Conservation (phyloP, 1,284 basidiomycete species). For the Ceratobasidium sp. region DNA sequence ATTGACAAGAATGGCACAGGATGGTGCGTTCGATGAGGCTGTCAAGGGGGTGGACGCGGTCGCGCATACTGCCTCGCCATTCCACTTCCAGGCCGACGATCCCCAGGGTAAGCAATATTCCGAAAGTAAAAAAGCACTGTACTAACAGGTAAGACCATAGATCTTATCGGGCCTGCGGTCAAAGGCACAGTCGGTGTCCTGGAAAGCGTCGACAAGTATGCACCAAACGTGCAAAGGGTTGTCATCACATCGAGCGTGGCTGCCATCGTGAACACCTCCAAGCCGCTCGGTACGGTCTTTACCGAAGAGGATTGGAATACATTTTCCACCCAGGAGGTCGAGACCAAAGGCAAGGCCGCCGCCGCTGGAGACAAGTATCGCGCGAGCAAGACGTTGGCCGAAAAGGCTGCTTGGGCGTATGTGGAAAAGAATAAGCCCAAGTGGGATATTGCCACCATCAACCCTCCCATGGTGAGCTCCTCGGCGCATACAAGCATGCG, state of each 20-base stretch:
- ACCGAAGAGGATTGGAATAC: slow-evolving; percentile 37
- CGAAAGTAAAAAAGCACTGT: neutral
- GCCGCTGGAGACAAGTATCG: slow-evolving; percentile 35
- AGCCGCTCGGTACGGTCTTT: slow-evolving; percentile 27
- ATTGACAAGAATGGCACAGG: slow-evolving; percentile 4
- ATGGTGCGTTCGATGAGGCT: slow-evolving; percentile 43
- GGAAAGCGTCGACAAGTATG: slow-evolving; percentile 44
- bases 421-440: slow-evolving; percentile 51
- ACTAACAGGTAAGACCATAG: slow-evolving; percentile 26
- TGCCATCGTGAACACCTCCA: slow-evolving; percentile 37
- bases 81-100: slow-evolving; percentile 39
- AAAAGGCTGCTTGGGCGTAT: slow-evolving; percentile 59
- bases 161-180: slow-evolving; percentile 47
- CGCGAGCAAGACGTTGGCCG: slow-evolving; percentile 55
- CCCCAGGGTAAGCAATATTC: slow-evolving; percentile 36
- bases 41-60: slow-evolving; percentile 46
- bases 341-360: slow-evolving; percentile 23
- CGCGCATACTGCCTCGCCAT: slow-evolving; percentile 40
- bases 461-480: slow-evolving; percentile 53
- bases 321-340: slow-evolving; percentile 12
- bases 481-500: neutral
- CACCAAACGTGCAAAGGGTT: slow-evolving; percentile 39
- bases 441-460: slow-evolving; percentile 56
- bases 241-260: slow-evolving; percentile 42
- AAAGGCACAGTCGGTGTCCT: slow-evolving; percentile 47